Conservation (phyloP, 192 early-diverging fungal species). For the Spinellus fusiger region DNA sequence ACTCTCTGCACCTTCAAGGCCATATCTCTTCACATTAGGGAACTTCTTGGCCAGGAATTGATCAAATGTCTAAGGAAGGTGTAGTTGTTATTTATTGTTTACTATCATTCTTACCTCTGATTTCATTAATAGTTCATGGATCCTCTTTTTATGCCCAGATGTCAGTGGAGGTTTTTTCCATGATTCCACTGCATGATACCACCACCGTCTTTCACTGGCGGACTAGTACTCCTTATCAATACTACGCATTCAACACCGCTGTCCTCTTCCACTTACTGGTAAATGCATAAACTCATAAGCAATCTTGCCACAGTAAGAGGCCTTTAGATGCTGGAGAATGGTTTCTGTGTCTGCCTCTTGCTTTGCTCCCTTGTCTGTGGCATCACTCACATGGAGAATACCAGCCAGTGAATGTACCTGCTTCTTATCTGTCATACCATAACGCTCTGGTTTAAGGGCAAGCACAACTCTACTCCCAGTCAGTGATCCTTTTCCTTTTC, state of each 20-base stretch:
- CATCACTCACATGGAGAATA: constrained; percentile 65
- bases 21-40: constrained; percentile 93
- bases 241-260: background rate
- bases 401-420: constrained; percentile 60
- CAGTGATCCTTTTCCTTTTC: background rate
- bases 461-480: constrained; percentile 34
- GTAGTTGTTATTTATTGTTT: background rate
- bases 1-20: constrained; percentile 92
- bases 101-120: constrained; percentile 51
- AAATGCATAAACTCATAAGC: constrained; percentile 96
- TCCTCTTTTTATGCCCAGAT: constrained; percentile 62
- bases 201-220: constrained; percentile 83
- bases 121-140: constrained; percentile 68
- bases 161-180: constrained; percentile 52
- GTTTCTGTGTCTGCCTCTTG: constrained; percentile 56
- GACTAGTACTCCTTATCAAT: constrained; percentile 34
- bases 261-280: constrained; percentile 45
- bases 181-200: constrained; percentile 78
- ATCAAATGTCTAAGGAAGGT: constrained; percentile 69
- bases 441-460: constrained; percentile 80
- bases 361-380: constrained; percentile 36
- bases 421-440: constrained; percentile 59
- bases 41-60: constrained; percentile 98
- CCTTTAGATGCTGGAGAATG: constrained; percentile 66
- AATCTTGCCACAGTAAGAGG: constrained; percentile 73